Conservation (phyloP, 2,329 filamentous ascomycete genomes). For the Tolypocladium album region DNA sequence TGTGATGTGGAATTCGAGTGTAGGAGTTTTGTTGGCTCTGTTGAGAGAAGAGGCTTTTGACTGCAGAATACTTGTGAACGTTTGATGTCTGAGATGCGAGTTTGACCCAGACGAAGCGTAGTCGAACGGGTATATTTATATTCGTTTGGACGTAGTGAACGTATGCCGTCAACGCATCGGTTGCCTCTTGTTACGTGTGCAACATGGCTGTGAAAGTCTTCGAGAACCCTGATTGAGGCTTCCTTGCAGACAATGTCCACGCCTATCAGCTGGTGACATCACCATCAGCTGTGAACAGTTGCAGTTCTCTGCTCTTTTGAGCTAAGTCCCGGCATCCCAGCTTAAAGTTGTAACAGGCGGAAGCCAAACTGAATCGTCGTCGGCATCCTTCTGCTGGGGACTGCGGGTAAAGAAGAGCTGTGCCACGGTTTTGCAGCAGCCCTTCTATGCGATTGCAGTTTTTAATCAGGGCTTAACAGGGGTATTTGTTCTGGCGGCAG, state of each 20-base stretch:
- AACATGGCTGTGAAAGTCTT: neutral
- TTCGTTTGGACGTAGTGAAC: neutral
- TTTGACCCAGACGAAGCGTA: neutral
- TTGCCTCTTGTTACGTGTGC: neutral
- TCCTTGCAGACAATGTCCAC: too few species aligned
- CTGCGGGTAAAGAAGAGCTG: too few species aligned
- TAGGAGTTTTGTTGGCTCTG: too few species aligned
- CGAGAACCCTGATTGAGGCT: neutral
- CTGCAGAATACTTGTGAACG: too few species aligned
- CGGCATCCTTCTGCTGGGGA: too few species aligned
- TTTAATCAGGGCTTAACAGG: too few species aligned
- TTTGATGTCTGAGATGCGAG: neutral
- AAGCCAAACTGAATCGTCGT: too few species aligned
- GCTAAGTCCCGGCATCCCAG: neutral
- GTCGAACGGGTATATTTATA: neutral
- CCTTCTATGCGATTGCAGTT: too few species aligned
- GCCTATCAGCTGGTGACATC: neutral
- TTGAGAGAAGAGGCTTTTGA: too few species aligned
- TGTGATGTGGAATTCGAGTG: too few species aligned
- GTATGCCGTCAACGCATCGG: neutral
- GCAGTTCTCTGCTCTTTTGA: neutral
- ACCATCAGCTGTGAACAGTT: neutral
- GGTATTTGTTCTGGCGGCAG: too few species aligned
- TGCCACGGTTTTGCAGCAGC: too few species aligned
- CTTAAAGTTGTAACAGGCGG: neutral